Evolutionary conservation across 176 grass and related monocot species (phyloP), one percentile per base, ranked within the genome.

Genomic region (Avena eriantha): DNA sequence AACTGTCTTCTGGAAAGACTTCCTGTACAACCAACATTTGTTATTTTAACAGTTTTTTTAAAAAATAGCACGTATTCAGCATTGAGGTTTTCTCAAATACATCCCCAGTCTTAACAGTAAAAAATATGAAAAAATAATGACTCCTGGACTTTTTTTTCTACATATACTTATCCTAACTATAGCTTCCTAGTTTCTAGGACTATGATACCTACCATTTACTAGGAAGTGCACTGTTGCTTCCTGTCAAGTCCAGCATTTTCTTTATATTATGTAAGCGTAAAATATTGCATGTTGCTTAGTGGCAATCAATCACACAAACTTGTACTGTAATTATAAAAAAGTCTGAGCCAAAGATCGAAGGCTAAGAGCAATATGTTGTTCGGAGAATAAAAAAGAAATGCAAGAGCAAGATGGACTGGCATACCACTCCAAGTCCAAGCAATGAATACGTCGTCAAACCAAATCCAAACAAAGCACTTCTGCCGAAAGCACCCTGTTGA

Each of bases 401-500:
- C 15, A 76, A 53, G 14, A 53, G 24, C 23, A 49, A 49, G 14
- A 75, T 51, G n/a, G 53, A 77, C 15, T 3, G 54, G 46, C 82
- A 58, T 96, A 99, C 97, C 94, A 94, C 92, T 84, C 97, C 97
- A 51, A 99, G 85, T 79, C 97, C 97, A 91, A 99, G 97, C 67
- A 99, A 87, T 9, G 87, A 88, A 26, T 99, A 99, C 50, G 97
- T 96, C 36, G 97, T 92, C 77, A 99, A 92, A 79, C 94, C 94
- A 93, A 93, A 96, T 92, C 94, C 90, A 96, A 93, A 80, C 69
- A 94, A 81, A 76, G 87, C 92, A 70, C 87, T 83, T 86, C 90
- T 99, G 47, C 97, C 93, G 4, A 99, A 96, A 58, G 97, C 94
- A 76, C 92, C 90, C 97, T 99, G 88, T 86, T 79, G 75, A 67